Base-by-base conservation (phyloP, 805 yeast genomes). In the Kazachstania psychrophila region DNA sequence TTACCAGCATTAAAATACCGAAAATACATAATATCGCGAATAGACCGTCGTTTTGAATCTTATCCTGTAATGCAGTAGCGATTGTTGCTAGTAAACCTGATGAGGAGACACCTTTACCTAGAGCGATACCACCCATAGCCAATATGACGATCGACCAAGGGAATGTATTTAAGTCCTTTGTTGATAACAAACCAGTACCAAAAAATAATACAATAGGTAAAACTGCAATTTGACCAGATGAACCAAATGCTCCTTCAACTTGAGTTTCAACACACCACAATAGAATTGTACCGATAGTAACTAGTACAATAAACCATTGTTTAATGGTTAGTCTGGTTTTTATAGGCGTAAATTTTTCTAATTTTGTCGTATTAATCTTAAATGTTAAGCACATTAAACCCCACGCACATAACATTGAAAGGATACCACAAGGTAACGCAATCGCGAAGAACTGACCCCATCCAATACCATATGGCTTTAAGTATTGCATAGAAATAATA, bases 61-160 rank as follows among this genome's bases (percentile, higher is more conserved):
- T 66, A 15, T 60, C 58, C 54, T 84, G 86, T 42, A 92, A 74
- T 0, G 73, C 64, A 5, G 61, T 52, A 0, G 97, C 97, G 40
- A 88, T 79, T 0, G 92, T 79, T 4, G 76, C 69, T 41, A 89
- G 69, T 44, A 89, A 66, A 0, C 96, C 97, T 0, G 96, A 86
- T 3, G 94, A 80, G 1, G 94, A 76, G 4, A 89, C 96, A 0
- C 94, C 95, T 51, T 83, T 84, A 47, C 98, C 98, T 33, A 89
- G 68, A 1, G 95, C 92, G 38, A 89, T 71, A 47, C 97, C 97
- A 26, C 98, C 98, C 97, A 92, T 89, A 9, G 97, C 96, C 43
- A 89, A 68, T 31, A 88, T 76, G 13, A 92, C 94, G 52, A 92
- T 89, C 5, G 94, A 82, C 98, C 98, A 89, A 18, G 95, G 85